Base-by-base conservation (phyloP, 2,329 filamentous ascomycete genomes). In the Sporothrix curviconia region DNA sequence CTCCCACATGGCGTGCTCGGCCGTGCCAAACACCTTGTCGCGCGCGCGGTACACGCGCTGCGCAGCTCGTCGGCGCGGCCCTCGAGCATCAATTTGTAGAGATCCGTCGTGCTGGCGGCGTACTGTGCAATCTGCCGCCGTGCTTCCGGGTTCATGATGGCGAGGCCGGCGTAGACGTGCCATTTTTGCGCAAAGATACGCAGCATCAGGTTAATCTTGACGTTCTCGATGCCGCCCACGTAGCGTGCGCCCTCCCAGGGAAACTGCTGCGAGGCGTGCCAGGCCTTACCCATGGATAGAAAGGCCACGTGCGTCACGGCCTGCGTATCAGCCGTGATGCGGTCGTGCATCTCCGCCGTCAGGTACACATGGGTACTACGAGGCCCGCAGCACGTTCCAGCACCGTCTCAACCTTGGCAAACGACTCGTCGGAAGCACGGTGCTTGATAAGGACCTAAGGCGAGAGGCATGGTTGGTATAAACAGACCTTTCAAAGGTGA, bases 121-220 rank as follows among this genome's bases (percentile, higher is more conserved):
- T 97, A 99, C 76, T 97, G 92, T 57, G 87, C 83, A 67, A 99
- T 97, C 74, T 99, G 94, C 71, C 87, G 81, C 70, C 88, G 89
- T 3, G 94, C 94, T 59, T 91, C 87, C 0, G 94, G 94, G 70
- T 99, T 99, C 59, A 99, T 81, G 68, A 99, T 99, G 11, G 95
- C 94, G 8, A 99, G 85, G 0, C 94, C 94, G 19, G 94, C 94
- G 71, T 99, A 99, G 58, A 99, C 94, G 76, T 99, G 95, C 95
- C 95, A 99, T 73, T 97, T 99, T 72, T 96, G 95, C 60, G 87
- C 86, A 76, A 97, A 99, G 74, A 99, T 97, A 65, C 94, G 91
- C 64, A 99, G 78, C 64, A 91, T 97, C 64, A 97, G 85, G 75
- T 99, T 99, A 76, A 97, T 96, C 76, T 99, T 99, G 66, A 97